A percentile compares a stretch with the other conserved stretches of the same genome.
phyloP scores from a whole-genome alignment of 1,284 basidiomycete genomes.

The Sanghuangporus weigelae region DNA sequence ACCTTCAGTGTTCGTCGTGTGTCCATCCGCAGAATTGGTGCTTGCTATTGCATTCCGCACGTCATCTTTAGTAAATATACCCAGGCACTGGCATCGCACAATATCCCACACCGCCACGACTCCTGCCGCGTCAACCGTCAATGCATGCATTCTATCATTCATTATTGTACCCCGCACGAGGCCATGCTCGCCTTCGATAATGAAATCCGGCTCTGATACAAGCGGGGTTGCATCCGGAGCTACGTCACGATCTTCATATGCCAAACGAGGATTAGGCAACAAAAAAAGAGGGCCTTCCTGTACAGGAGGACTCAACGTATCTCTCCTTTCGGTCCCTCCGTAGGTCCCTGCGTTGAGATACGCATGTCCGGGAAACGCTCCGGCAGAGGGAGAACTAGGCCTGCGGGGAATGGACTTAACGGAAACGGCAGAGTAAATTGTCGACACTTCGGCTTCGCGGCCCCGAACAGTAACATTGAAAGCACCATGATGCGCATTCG shows the following conservation, averaged over 20 bases:
- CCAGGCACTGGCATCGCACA: slow-evolving; percentile 72
- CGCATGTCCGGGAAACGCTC: slow-evolving; percentile 13
- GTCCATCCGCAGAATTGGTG: slow-evolving; percentile 15
- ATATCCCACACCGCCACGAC: slow-evolving; percentile 94
- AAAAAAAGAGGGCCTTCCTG: slow-evolving; percentile 13
- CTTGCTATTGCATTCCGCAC: slow-evolving; percentile 45
- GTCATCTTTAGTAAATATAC: slow-evolving; percentile 62
- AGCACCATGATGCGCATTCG: slow-evolving; percentile 65
- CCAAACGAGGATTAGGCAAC: slow-evolving; percentile 38
- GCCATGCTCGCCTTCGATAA: slow-evolving; percentile 77
- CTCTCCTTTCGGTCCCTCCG: slow-evolving; percentile 24
- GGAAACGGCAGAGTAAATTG: slow-evolving; percentile 76
- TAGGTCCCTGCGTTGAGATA: not conserved
- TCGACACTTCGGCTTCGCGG: slow-evolving; percentile 74
- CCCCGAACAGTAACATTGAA: slow-evolving; percentile 34
- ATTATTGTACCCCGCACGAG: slow-evolving; percentile 80
- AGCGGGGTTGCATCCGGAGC: slow-evolving; percentile 75
- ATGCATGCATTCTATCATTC: slow-evolving; percentile 88
- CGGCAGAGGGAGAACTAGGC: slow-evolving; percentile 27
- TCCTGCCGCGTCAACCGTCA: slow-evolving; percentile 86
- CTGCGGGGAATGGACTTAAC: slow-evolving; percentile 61
- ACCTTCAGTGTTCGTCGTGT: slow-evolving; percentile 30
- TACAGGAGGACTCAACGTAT: slow-evolving; percentile 31
- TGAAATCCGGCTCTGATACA: slow-evolving; percentile 53
- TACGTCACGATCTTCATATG: slow-evolving; percentile 78